Percentiles rank a stretch among this genome's conserved stretches.
phyloP scores from a whole-genome alignment of 2,329 filamentous ascomycete genomes.

The Penicillium thymicola region DNA sequence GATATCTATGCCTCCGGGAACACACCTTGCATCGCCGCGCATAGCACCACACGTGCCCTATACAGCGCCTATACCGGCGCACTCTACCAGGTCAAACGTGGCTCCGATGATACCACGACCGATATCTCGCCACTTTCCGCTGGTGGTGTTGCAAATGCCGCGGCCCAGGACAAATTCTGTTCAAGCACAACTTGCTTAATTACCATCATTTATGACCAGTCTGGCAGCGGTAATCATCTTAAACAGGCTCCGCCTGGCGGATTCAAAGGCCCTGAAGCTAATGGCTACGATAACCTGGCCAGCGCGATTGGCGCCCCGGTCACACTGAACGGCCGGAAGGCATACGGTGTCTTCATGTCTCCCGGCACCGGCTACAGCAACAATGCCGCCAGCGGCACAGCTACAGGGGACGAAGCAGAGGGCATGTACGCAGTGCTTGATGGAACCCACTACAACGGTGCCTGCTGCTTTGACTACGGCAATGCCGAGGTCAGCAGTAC shows the following conservation, averaged over 20 bases:
- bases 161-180: constrained; percentile 61
- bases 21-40: constrained; percentile 63
- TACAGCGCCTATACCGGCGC: constrained; percentile 53
- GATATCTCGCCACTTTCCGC: constrained; percentile 53
- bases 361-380: constrained; percentile 64
- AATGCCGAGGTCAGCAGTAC: constrained; percentile 53
- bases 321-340: constrained; percentile 58
- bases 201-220: constrained; percentile 64
- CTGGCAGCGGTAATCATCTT: constrained; percentile 60
- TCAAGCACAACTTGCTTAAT: constrained; percentile 60
- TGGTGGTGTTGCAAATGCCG: constrained; percentile 62
- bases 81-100: constrained; percentile 60
- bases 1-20: constrained; percentile 59
- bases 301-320: constrained; percentile 60
- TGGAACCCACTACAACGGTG: constrained; percentile 35
- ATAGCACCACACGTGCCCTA: constrained; percentile 62
- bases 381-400: constrained; percentile 51
- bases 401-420: constrained; percentile 52
- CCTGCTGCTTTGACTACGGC: constrained; percentile 54
- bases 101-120: constrained; percentile 48
- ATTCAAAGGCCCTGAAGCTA: constrained; percentile 54
- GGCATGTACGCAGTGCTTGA: constrained; percentile 37
- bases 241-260: constrained; percentile 59
- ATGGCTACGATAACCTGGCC: constrained; percentile 60
- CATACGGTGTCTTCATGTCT: constrained; percentile 61